These are phyloP conservation scores for Solanum chmielewskii DNA, from an alignment of 257 asterid species.

Conservation along the genomic window DNA sequence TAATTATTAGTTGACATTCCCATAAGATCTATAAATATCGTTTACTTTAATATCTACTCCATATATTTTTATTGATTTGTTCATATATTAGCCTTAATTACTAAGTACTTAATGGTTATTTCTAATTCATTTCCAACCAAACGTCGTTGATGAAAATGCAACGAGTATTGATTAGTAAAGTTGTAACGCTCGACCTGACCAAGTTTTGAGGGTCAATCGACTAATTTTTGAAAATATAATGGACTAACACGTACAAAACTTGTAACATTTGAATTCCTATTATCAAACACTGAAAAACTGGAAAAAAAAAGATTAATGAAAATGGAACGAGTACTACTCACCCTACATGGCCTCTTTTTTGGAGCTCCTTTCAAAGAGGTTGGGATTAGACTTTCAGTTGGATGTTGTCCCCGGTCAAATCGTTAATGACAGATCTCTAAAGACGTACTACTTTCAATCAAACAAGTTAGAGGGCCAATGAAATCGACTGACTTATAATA, in stretches of 20 bases:
- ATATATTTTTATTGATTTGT: too few species aligned
- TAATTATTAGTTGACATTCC: neutral
- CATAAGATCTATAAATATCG: neutral
- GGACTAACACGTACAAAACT: neutral
- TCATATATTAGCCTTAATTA: too few species aligned
- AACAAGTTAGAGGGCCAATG: neutral
- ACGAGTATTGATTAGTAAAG: too few species aligned
- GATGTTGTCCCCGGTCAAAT: too few species aligned
- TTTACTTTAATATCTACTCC: neutral
- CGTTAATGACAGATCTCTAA: fast-evolving
- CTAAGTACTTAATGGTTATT: too few species aligned
- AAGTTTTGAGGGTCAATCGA: neutral
- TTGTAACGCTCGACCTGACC: neutral
- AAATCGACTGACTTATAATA: neutral
- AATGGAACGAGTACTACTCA: neutral
- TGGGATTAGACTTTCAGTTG: too few species aligned
- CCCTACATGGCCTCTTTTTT: too few species aligned
- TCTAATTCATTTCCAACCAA: neutral
- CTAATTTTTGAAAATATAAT: too few species aligned
- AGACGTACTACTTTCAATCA: too few species aligned
- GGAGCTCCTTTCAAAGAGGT: too few species aligned
- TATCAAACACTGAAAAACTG: too few species aligned
- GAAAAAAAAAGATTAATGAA: neutral
- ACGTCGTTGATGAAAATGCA: neutral
- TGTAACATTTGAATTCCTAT: too few species aligned